Base-by-base conservation (phyloP, 2,329 filamentous ascomycete genomes). In the Anthostomella pinea region DNA sequence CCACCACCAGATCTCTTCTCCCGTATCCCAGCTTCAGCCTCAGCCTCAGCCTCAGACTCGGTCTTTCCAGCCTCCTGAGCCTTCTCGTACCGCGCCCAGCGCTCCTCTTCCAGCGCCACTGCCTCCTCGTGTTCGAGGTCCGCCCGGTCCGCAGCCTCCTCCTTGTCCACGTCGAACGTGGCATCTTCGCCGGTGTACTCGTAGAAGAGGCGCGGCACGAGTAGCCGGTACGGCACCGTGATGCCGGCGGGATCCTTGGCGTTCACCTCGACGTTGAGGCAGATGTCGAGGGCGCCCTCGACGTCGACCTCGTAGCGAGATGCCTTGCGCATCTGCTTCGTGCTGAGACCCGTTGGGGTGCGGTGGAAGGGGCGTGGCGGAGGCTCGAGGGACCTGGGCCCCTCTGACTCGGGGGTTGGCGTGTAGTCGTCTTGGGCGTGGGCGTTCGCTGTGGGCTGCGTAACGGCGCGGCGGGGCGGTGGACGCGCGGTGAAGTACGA, bases 181-280 rank as follows among this genome's bases (percentile, higher is more conserved):
- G 10, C 34, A 14, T 51, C 50, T 38, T 69, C 65, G 5, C 63
- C 65, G 68, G 65, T 59, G 42, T 76, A 72, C 33, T 77, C 72
- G 39, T 81, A 82, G 63, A 73, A 75, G 33, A 98, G 67, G 35
- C 81, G 79, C 8, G 94, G 93, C 5, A 98, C 83, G 2, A 97
- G 73, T 5, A 98, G 67, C 24, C 88, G 75, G 60, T 98, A 98
- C 7, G 89, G 87, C 33, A 81, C 78, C 1, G 93, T 98, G 46
- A 87, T 88, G 10, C 93, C 94, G 0, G 85, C 76, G 1, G 93
- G 91, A 52, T 98, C 89, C 45, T 79, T 81, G 28, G 86, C 77
- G 52, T 84, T 89, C 43, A 96, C 80, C 65, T 98, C 93, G 45
- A 95, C 81, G 52, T 96, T 95, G 27, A 98, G 65, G 33, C 81